phyloP scores from a whole-genome alignment of 495 filamentous ascomycete genomes.

The Xylaria sp. region DNA sequence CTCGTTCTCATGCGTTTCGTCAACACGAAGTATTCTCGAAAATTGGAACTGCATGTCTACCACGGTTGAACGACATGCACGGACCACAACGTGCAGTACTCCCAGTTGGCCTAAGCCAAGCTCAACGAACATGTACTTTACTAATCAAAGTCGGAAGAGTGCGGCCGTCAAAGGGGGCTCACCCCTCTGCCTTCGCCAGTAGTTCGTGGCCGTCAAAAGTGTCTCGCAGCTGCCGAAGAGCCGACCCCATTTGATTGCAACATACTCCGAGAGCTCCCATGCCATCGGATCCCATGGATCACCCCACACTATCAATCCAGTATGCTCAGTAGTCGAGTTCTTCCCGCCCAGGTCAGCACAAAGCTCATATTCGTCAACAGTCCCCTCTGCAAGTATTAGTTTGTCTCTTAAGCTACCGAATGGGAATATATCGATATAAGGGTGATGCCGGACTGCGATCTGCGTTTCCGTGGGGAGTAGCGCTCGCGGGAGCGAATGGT shows the following conservation, averaged over 20 bases:
- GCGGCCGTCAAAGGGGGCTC: background rate
- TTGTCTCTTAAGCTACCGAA: background rate
- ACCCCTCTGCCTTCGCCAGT: background rate
- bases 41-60: too few species aligned
- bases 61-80: too few species aligned
- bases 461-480: background rate
- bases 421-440: background rate
- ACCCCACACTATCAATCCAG: background rate
- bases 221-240: background rate
- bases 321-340: background rate
- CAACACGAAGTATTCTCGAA: too few species aligned
- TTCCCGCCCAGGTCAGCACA: background rate
- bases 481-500: background rate
- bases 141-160: background rate
- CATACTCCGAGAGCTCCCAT: constrained; percentile 7
- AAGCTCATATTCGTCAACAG: background rate
- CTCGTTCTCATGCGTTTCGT: too few species aligned
- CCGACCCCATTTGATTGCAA: background rate
- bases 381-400: background rate
- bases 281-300: background rate
- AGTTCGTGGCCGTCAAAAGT: background rate
- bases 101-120: too few species aligned
- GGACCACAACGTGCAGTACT: too few species aligned
- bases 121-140: too few species aligned
- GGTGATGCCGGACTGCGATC: background rate